Conservation (phyloP, 2,329 filamentous ascomycete species). For the Penicillium frequentans region DNA sequence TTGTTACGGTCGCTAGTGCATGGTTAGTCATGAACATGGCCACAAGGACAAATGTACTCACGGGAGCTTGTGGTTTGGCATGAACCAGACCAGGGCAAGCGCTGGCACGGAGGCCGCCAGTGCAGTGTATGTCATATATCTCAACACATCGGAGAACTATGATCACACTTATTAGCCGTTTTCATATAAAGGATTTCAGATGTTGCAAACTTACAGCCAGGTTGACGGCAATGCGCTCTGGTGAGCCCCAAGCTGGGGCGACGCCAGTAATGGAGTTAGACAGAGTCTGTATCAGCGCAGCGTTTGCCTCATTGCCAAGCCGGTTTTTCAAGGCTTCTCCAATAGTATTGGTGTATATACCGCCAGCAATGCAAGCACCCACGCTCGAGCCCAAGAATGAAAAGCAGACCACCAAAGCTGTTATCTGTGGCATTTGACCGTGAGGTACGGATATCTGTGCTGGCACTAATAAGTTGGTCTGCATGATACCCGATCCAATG, state of each 20-base stretch:
- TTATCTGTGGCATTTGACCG: slow-evolving; percentile 50
- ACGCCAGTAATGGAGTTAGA: slow-evolving; percentile 49
- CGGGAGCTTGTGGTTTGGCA: slow-evolving; percentile 30
- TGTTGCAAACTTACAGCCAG: slow-evolving; percentile 29
- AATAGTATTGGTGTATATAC: slow-evolving; percentile 52
- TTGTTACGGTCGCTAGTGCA: background rate
- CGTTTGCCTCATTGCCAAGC: slow-evolving; percentile 34
- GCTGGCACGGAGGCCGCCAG: slow-evolving; percentile 29
- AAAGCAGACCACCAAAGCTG: slow-evolving; percentile 46
- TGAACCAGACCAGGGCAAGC: slow-evolving; percentile 25
- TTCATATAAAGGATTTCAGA: background rate
- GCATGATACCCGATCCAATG: slow-evolving; percentile 49
- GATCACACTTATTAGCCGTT: slow-evolving; percentile 2
- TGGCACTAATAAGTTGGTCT: slow-evolving; percentile 45
- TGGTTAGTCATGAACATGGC: background rate
- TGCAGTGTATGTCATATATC: slow-evolving; percentile 33
- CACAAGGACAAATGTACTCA: slow-evolving; percentile 8
- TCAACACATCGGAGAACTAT: slow-evolving; percentile 33
- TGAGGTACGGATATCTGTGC: slow-evolving; percentile 50
- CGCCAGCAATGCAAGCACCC: slow-evolving; percentile 47
- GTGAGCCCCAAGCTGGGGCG: slow-evolving; percentile 43
- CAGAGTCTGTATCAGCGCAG: slow-evolving; percentile 37
- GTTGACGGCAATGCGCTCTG: slow-evolving; percentile 45
- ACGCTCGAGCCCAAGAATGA: slow-evolving; percentile 41
- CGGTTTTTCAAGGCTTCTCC: slow-evolving; percentile 36